phyloP scores from a whole-genome alignment of 331 rosid genomes.

The Phaseolus coccineus region DNA sequence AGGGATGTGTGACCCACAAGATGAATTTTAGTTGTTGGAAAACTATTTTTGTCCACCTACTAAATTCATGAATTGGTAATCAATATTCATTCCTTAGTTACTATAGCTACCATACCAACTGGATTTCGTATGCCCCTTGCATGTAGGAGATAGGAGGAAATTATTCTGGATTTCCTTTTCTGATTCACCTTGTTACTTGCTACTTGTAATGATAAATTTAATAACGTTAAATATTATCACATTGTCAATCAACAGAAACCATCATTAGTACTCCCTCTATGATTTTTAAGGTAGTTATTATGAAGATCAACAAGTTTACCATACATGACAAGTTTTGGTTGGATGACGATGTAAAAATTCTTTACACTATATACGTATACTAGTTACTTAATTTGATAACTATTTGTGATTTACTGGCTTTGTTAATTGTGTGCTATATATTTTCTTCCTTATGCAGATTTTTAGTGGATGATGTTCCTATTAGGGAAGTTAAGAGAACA shows the following conservation, averaged over 20 bases:
- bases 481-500: slow-evolving; percentile 79
- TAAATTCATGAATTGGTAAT: slow-evolving; percentile 32
- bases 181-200: neutral
- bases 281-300: neutral
- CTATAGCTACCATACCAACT: slow-evolving; percentile 14
- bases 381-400: neutral
- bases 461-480: slow-evolving; percentile 84
- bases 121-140: slow-evolving; percentile 16
- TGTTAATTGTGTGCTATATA: slow-evolving; percentile 13
- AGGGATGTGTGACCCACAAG: slow-evolving; percentile 42
- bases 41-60: slow-evolving; percentile 38
- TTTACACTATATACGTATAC: neutral
- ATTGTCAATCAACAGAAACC: neutral
- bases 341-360: neutral
- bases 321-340: neutral
- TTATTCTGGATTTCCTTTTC: neutral
- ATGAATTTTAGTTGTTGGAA: slow-evolving; percentile 34
- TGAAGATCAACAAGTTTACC: neutral
- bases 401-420: neutral
- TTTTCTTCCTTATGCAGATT: slow-evolving; percentile 64
- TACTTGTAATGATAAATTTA: neutral
- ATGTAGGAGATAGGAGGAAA: slow-evolving; percentile 1
- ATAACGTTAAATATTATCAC: neutral
- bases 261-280: neutral
- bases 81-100: slow-evolving; percentile 27